Base-by-base conservation (phyloP, 192 early-diverging fungal genomes). In the Umbelopsis sp. region DNA sequence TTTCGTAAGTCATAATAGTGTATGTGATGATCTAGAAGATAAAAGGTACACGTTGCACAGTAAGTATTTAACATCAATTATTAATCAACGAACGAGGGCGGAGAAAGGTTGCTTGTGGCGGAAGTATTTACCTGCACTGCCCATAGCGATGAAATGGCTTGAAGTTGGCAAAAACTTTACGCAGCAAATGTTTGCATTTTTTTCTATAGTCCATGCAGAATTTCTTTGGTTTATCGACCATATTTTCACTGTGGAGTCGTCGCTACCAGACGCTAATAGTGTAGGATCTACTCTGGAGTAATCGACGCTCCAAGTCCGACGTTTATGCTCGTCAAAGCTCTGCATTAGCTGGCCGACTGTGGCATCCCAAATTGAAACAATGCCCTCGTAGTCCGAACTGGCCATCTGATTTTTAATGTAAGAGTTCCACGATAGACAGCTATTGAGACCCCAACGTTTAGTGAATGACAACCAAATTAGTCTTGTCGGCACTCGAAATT, bases 301-400 rank as follows among this genome's bases (percentile, higher is more conserved):
- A 75, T 97, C 95, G 8, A 97, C 91, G 56, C 94, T 93, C 96
- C 96, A 98, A 11, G 90, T 88, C 4, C 97, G 87, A 81, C 93
- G 92, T 72, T 96, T 93, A 76, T 98, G 97, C 74, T 98, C 97
- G 65, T 93, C 87, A 81, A 93, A 92, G 7, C 78, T 80, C 53
- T 80, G 73, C 2, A 90, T 86, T 41, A 85, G 76, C 20, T 77
- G 70, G 25, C 95, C 94, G 9, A 87, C 86, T 22, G 81, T 78
- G 2, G 88, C 86, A 77, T 98, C 96, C 96, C 96, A 97, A 14
- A 99, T 73, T 25, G 90, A 87, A 17, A 99, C 90, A 3, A 93
- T 83, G 6, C 96, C 96, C 68, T 97, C 95, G 72, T 97, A 97
- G 78, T 99, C 97, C 1, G 94, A 92, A 54, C 92, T 91, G 25